Conservation (phyloP, 176 grass and related monocot species). For the Puccinellia tenuiflora region DNA sequence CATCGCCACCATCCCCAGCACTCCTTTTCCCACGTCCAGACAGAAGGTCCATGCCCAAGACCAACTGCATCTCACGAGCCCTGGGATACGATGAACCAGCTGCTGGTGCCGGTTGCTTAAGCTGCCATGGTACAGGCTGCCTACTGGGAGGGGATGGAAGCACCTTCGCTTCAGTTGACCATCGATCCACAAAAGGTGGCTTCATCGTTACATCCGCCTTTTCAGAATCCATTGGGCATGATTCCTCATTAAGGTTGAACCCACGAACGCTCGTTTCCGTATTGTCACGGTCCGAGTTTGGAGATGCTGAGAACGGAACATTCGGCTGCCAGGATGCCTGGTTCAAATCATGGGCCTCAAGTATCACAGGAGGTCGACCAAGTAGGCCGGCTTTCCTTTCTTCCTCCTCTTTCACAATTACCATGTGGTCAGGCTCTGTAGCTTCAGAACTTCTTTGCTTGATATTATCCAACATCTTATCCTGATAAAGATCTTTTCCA, state of each 20-base stretch:
- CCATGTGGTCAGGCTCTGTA: slow-evolving; percentile 50
- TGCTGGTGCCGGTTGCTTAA: slow-evolving; percentile 22
- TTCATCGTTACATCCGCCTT: slow-evolving; percentile 25
- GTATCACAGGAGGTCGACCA: slow-evolving; percentile 24
- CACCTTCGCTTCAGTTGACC: slow-evolving; percentile 43
- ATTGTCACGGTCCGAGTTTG: slow-evolving; percentile 44
- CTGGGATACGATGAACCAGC: slow-evolving; percentile 43
- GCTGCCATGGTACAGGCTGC: slow-evolving; percentile 45
- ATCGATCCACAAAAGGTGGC: slow-evolving; percentile 32
- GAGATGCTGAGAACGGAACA: slow-evolving; percentile 25
- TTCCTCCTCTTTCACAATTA: slow-evolving; percentile 63
- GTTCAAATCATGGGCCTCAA: slow-evolving; percentile 40
- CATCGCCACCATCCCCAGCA: slow-evolving; percentile 42
- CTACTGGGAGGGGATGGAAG: slow-evolving; percentile 36
- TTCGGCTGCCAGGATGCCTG: slow-evolving; percentile 43
- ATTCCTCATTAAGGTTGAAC: slow-evolving; percentile 61
- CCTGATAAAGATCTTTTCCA: slow-evolving; percentile 66
- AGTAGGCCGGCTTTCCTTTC: slow-evolving; percentile 42
- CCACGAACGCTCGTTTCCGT: slow-evolving; percentile 30
- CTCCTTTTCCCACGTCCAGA: slow-evolving; percentile 52
- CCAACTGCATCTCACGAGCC: slow-evolving; percentile 32
- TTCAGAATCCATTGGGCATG: slow-evolving; percentile 33
- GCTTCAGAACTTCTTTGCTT: slow-evolving; percentile 59
- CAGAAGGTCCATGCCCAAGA: slow-evolving; percentile 42
- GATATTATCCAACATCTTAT: slow-evolving; percentile 46